A percentile compares a stretch with the other conserved stretches of the same genome.
Evolutionary conservation across 331 rosid species (phyloP).

Genomic region (Cydonia oblonga): DNA sequence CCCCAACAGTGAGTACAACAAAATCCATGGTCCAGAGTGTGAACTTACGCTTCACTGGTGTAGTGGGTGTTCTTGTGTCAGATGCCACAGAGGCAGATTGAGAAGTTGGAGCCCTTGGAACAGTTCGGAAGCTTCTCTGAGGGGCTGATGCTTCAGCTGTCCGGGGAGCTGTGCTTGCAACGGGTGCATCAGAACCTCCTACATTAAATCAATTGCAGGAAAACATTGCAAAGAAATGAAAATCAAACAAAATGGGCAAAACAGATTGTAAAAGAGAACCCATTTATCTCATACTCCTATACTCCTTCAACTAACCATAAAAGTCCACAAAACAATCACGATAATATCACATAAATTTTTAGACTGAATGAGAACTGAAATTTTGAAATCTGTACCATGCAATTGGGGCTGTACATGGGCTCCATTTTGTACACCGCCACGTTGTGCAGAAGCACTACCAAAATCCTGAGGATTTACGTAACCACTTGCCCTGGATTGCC

Average conservation of each 20-base stretch:
- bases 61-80: slow-evolving; percentile 20
- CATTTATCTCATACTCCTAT: background rate
- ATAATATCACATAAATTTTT: background rate
- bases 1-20: background rate
- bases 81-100: slow-evolving; percentile 38
- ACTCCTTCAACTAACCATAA: background rate
- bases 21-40: background rate
- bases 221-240: background rate
- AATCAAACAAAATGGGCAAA: slow-evolving; percentile 7
- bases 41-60: slow-evolving; percentile 47
- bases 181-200: slow-evolving; percentile 42
- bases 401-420: slow-evolving; percentile 36
- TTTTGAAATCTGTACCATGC: slow-evolving; percentile 34
- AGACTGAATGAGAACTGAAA: background rate
- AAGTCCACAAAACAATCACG: background rate
- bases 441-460: slow-evolving; percentile 27
- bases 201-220: background rate
- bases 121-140: slow-evolving; percentile 41
- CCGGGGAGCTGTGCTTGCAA: slow-evolving; percentile 41
- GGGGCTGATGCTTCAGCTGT: slow-evolving; percentile 37
- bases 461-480: slow-evolving; percentile 36
- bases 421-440: slow-evolving; percentile 43
- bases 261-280: background rate
- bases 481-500: slow-evolving; percentile 57
- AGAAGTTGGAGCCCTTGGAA: slow-evolving; percentile 57